These are phyloP conservation scores for Closterium sp. DNA, from an alignment of 139 green algal species.

Conservation along the genomic window DNA sequence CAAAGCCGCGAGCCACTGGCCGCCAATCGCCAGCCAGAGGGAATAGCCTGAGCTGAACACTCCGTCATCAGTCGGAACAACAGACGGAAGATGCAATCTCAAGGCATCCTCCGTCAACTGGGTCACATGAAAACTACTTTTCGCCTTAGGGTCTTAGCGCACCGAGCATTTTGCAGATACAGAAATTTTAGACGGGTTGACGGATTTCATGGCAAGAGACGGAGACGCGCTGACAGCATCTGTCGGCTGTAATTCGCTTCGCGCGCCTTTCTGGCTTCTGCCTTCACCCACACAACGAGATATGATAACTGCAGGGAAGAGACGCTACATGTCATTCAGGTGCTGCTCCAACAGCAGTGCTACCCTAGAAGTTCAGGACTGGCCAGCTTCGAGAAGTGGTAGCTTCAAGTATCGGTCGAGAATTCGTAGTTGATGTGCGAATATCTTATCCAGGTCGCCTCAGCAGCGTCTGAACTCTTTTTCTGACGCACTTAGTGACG, in stretches of 20 bases:
- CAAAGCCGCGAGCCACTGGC: not conserved
- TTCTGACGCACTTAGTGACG: not conserved
- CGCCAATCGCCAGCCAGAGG: not conserved
- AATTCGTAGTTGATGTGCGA: not conserved
- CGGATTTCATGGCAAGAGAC: not conserved
- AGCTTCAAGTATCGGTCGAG: not conserved
- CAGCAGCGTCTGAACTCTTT: not conserved
- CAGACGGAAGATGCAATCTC: not conserved
- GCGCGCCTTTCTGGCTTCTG: not conserved
- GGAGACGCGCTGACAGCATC: not conserved
- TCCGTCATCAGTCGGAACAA: not conserved
- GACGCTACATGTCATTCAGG: not conserved
- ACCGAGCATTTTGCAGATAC: not conserved
- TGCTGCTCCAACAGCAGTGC: not conserved
- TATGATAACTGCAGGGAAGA: not conserved
- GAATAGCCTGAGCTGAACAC: not conserved
- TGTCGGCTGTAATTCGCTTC: not conserved
- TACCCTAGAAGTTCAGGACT: not conserved
- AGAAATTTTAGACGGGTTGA: not conserved
- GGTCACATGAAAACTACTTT: not conserved
- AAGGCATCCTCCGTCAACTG: not conserved
- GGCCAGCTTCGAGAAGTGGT: not conserved
- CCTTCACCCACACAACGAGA: not conserved
- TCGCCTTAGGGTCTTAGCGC: not conserved
- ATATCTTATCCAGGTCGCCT: not conserved